These are phyloP conservation scores for Saitoella complicata DNA, from an alignment of 805 yeast species.

Conservation along the genomic window DNA sequence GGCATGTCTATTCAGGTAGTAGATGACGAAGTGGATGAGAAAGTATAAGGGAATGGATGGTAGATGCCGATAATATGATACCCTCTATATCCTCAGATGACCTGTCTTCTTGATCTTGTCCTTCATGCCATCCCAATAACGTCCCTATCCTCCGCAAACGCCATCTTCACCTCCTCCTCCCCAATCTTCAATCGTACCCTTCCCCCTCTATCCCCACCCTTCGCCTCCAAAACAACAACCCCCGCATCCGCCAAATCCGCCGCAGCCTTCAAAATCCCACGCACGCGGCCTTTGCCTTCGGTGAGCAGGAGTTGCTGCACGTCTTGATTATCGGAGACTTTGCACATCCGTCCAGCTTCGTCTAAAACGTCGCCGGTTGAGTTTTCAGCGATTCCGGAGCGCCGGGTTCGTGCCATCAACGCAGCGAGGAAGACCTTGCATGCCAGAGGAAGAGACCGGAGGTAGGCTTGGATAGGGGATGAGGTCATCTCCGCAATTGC, in stretches of 20 bases:
- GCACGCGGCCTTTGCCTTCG: conserved; percentile 30
- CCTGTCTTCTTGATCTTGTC: background rate
- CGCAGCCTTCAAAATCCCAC: conserved; percentile 43
- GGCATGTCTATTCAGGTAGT: background rate
- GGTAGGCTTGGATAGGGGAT: conserved; percentile 49
- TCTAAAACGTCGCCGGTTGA: conserved; percentile 63
- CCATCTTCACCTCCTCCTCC: conserved; percentile 48
- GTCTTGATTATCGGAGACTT: conserved; percentile 16
- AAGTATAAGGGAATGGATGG: background rate
- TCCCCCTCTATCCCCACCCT: conserved; percentile 50
- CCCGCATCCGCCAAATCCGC: conserved; percentile 69
- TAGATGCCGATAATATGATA: background rate
- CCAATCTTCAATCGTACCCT: conserved; percentile 51
- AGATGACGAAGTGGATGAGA: background rate
- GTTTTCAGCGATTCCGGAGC: conserved; percentile 57
- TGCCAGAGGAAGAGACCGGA: conserved; percentile 46
- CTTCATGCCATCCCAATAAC: conserved; percentile 6
- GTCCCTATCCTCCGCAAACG: conserved; percentile 24
- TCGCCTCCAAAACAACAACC: conserved; percentile 47
- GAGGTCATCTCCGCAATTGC: conserved; percentile 68
- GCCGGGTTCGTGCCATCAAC: conserved; percentile 42
- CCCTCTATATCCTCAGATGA: background rate
- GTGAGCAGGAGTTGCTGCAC: conserved; percentile 20
- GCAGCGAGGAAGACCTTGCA: conserved; percentile 62
- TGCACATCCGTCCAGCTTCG: conserved; percentile 11